Base-by-base conservation (phyloP, 1,139 yeast genomes). In the Geotrichum phurueaensis region DNA sequence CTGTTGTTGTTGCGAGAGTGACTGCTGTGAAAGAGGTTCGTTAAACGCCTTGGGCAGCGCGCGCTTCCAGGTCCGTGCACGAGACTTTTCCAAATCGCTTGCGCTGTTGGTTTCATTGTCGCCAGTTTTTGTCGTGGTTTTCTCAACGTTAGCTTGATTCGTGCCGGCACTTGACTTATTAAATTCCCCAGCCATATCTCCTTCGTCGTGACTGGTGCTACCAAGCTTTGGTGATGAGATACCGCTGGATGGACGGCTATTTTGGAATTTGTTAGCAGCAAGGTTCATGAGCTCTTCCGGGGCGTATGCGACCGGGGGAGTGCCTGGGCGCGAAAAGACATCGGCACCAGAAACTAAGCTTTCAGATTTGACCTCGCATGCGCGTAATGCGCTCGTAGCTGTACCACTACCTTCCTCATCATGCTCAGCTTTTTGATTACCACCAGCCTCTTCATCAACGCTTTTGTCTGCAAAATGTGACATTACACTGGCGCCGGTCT, bases 261-360 rank as follows among this genome's bases (percentile, higher is more conserved):
- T 39, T 33, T 45, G 59, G 6, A 54, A 25, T 39, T 54, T 56
- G 39, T 62, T 60, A 13, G 63, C 62, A 20, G 61, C 63, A 13
- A 62, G 49, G 47, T 63, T 60, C 60, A 65, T 65, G 36, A 67
- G 63, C 31, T 65, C 70, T 51, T 66, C 69, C 1, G 70, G 70
- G 7, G 67, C 67, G 55, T 68, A 68, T 5, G 65, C 62, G 7
- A 62, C 45, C 4, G 70, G 70, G 10, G 70, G 70, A 1, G 69
- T 65, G 0, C 67, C 67, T 2, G 70, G 69, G 7, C 69, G 61
- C 0, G 69, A 66, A 48, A 68, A 65, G 13, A 63, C 68, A 23
- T 66, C 67, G 1, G 64, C 45, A 2, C 45, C 45, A 15, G 45
- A 39, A 15, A 39, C 45, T n/a, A 39, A 13, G 22, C n/a, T 12